phyloP scores from a whole-genome alignment of 2,329 filamentous ascomycete genomes.

The Diaporthe citriasiana region DNA sequence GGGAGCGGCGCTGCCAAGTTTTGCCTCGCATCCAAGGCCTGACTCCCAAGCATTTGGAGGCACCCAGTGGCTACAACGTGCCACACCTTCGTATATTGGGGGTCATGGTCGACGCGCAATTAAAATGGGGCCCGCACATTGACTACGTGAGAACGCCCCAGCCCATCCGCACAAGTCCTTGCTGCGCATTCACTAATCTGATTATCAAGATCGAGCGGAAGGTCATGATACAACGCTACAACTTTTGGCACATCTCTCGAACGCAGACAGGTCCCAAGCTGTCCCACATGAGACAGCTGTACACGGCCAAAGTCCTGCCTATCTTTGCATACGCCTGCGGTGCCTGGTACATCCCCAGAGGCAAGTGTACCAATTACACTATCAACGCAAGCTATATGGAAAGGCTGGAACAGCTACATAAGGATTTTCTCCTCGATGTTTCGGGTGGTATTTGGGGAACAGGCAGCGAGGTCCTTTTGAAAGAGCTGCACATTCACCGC shows the following conservation, averaged over 20 bases:
- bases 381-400: background rate
- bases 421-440: background rate
- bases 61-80: background rate
- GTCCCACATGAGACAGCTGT: constrained; percentile 1
- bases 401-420: background rate
- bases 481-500: constrained; percentile 5
- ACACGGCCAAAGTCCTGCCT: background rate
- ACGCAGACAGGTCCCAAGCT: background rate
- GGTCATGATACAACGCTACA: background rate
- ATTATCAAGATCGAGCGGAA: too few relatives aligned
- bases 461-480: background rate
- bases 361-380: background rate
- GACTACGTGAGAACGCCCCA: too few relatives aligned
- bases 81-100: constrained; percentile 4
- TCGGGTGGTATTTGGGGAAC: background rate
- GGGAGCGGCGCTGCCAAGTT: background rate
- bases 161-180: too few relatives aligned
- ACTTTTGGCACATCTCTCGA: constrained; percentile 5
- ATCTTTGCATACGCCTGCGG: background rate
- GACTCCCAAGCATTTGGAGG: background rate
- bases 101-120: background rate
- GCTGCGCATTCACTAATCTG: too few relatives aligned
- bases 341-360: background rate
- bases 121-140: background rate
- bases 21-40: background rate